phyloP scores from a whole-genome alignment of 2,329 filamentous ascomycete genomes.

The Fusarium praegraminearum region DNA sequence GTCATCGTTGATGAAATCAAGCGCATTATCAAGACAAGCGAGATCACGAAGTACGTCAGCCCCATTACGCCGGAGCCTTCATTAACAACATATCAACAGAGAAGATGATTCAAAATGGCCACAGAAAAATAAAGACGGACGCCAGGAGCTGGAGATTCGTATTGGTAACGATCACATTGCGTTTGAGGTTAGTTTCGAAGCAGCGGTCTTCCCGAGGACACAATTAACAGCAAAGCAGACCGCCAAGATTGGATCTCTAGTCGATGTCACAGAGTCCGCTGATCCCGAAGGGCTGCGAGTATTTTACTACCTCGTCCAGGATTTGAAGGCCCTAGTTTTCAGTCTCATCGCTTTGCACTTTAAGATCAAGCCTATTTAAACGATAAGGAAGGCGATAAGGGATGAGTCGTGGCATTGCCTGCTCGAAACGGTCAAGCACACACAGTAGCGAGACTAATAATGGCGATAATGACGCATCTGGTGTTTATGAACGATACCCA shows the following conservation, averaged over 20 bases:
- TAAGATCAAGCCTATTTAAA: constrained; percentile 86
- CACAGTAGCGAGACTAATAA: constrained; percentile 1
- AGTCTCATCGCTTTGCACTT: constrained; percentile 97
- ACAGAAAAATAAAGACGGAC: constrained; percentile 98
- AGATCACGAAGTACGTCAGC: constrained; percentile 87
- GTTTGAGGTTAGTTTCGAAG: constrained; percentile 78
- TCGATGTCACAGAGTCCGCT: constrained; percentile 95
- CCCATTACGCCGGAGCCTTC: not conserved
- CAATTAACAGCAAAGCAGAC: constrained; percentile 69
- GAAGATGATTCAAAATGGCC: constrained; percentile 99
- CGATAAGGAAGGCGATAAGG: not conserved
- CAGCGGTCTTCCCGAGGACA: not conserved
- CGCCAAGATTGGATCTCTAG: constrained; percentile 96
- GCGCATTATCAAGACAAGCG: constrained; percentile 95
- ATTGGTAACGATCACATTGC: constrained; percentile 96
- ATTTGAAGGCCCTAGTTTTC: constrained; percentile 96
- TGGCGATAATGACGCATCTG: constrained; percentile 4
- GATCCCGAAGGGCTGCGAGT: constrained; percentile 96
- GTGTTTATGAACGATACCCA: constrained; percentile 35
- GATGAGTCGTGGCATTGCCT: constrained; percentile 16
- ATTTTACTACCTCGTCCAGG: constrained; percentile 98
- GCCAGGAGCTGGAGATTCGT: constrained; percentile 95
- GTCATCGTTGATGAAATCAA: constrained; percentile 93
- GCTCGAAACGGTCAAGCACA: constrained; percentile 4
- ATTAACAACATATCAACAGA: constrained; percentile 60